Base-by-base conservation (phyloP, 2,329 filamentous ascomycete genomes). In the Balansia obtecta region DNA sequence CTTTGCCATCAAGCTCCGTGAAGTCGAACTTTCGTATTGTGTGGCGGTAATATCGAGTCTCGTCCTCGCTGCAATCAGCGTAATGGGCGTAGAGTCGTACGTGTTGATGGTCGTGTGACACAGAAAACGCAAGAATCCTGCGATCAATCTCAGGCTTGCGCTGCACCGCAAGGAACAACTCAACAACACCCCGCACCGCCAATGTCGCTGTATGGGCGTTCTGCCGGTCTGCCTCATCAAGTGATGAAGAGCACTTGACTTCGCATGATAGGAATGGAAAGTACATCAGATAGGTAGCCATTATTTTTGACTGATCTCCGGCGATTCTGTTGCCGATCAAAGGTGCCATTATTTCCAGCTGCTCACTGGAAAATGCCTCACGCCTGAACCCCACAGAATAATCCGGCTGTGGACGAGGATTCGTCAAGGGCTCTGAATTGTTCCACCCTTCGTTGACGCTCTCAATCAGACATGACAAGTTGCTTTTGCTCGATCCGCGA, bases 371-470 rank as follows among this genome's bases (percentile, higher is more conserved):
- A 51, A 74, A 74, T 52, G 66, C 66, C 7, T 61, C 55, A 39
- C 61, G 57, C 44, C 50, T 58, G 54, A 72, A 71, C 32, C 65
- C 66, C 7, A 70, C 61, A 37, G 64, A 60, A 54, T 69, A 71
- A 55, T 71, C 65, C 6, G 68, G 68, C 57, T 72, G 67, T 33
- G 65, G 68, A 49, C 62, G 62, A 40, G 63, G 54, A 2, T 56
- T 55, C 33, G 54, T 61, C 1, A 71, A 42, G 27, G 67, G 61
- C 22, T 68, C 61, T 18, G 62, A 62, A 50, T 64, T 65, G 48
- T 62, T 63, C 68, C 67, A 72, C 50, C 58, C 58, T 59, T 71
- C 60, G 53, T 71, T 69, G 33, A 65, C 59, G 52, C 64, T 69
- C 55, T 73, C 66, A 11, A 49, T 20, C n/a, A 48, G 27, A 30